Conservation (phyloP, 176 grass and related monocot species). For the Oryza brachyantha region DNA sequence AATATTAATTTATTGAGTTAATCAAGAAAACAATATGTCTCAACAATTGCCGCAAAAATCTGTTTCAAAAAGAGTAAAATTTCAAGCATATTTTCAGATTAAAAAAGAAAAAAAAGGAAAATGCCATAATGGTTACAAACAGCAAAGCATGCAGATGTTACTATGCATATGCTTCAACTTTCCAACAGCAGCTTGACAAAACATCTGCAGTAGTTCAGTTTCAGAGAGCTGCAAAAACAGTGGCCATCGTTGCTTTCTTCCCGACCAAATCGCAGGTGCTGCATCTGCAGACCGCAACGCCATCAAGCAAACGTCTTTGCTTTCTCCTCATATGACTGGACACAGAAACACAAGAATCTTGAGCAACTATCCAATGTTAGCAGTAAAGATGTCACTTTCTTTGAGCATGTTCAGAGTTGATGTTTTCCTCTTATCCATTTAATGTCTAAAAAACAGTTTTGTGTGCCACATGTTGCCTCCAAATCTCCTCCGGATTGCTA, state of each 20-base stretch:
- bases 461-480: background rate
- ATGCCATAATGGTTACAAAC: background rate
- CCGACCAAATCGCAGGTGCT: background rate
- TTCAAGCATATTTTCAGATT: background rate
- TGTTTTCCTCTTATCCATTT: background rate
- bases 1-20: no score
- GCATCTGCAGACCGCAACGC: no score
- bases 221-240: background rate
- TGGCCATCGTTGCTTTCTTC: background rate
- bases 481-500: background rate
- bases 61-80: no score
- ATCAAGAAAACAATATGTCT: no score
- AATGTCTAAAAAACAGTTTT: background rate
- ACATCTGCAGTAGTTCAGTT: background rate
- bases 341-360: conserved; percentile 1
- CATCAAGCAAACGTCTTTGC: background rate
- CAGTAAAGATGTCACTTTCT: background rate
- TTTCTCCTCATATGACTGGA: background rate
- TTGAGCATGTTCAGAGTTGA: background rate
- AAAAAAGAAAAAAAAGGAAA: background rate
- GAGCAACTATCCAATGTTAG: background rate
- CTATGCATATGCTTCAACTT: background rate
- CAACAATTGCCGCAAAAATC: no score
- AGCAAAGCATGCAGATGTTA: background rate
- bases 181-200: background rate